A percentile compares a stretch with the other conserved stretches of the same genome.
Conservation (phyloP, 2,329 filamentous ascomycete genomes). For the Chaetomium sp. region DNA sequence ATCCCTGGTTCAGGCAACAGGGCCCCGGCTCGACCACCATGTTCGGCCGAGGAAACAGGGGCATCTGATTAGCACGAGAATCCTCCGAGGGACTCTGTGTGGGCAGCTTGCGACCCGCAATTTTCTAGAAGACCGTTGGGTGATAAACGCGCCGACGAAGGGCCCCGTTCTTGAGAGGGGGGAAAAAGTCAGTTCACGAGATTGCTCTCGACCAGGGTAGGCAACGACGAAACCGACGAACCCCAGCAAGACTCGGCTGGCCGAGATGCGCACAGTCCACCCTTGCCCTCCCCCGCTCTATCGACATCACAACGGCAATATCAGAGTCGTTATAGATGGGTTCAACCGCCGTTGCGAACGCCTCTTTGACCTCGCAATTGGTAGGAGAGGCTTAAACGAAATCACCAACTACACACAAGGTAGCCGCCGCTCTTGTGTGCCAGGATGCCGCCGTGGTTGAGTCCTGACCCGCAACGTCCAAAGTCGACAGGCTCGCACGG, state of each 20-base stretch:
- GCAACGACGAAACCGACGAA: slow-evolving; percentile 29
- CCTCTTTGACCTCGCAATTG: slow-evolving; percentile 32
- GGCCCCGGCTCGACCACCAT: slow-evolving; percentile 36
- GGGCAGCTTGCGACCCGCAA: slow-evolving; percentile 45
- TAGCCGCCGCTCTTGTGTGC: slow-evolving; percentile 22
- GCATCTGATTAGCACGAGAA: slow-evolving; percentile 49
- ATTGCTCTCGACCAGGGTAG: slow-evolving; percentile 46
- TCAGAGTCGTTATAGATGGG: slow-evolving; percentile 33
- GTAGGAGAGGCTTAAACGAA: slow-evolving; percentile 33
- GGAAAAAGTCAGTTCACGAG: slow-evolving; percentile 50
- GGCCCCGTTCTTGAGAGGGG: slow-evolving; percentile 39
- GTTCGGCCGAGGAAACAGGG: slow-evolving; percentile 43
- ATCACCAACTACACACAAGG: slow-evolving; percentile 31
- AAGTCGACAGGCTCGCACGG: neutral
- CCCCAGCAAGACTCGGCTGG: slow-evolving; percentile 47
- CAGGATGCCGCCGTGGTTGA: slow-evolving; percentile 23
- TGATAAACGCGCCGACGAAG: slow-evolving; percentile 44
- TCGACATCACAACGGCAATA: slow-evolving; percentile 29
- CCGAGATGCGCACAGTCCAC: slow-evolving; percentile 30
- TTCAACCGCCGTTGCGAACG: slow-evolving; percentile 30
- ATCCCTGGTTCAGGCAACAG: slow-evolving; percentile 34
- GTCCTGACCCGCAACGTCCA: slow-evolving; percentile 6
- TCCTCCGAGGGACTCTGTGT: slow-evolving; percentile 47
- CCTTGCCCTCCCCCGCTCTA: slow-evolving; percentile 10
- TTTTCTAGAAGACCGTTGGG: slow-evolving; percentile 53